Conservation (phyloP, 257 asterid species). For the Fraxinus pennsylvanica region DNA sequence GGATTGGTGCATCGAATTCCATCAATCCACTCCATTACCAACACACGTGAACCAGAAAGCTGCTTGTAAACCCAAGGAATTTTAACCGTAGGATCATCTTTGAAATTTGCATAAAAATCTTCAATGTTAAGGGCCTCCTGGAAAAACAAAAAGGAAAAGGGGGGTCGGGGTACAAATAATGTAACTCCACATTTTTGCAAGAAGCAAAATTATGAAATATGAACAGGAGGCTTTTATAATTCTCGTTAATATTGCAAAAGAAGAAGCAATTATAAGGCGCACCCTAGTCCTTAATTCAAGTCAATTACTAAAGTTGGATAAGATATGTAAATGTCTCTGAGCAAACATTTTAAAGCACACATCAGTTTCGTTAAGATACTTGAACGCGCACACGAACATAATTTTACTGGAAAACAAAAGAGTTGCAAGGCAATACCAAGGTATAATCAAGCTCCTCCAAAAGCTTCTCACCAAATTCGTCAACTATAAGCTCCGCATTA, state of each 20-base stretch:
- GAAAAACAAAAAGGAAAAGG: constrained; percentile 8
- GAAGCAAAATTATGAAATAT: constrained; percentile 3
- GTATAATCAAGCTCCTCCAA: constrained; percentile 98
- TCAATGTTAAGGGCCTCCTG: constrained; percentile 98
- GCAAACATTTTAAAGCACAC: not conserved
- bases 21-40: constrained; percentile 99
- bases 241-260: constrained; percentile 1
- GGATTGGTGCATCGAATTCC: constrained; percentile 98
- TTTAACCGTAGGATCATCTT: constrained; percentile 92
- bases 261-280: not conserved
- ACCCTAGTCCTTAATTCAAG: not conserved
- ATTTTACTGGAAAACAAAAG: constrained; percentile 16
- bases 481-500: constrained; percentile 95
- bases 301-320: not conserved
- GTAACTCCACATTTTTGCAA: constrained; percentile 8
- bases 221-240: constrained; percentile 10
- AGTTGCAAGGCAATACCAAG: constrained; percentile 56
- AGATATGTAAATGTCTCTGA: not conserved
- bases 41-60: constrained; percentile 86
- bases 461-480: constrained; percentile 98
- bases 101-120: constrained; percentile 96
- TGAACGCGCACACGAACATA: not conserved
- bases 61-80: constrained; percentile 84
- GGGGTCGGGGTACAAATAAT: not conserved
- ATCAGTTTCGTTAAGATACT: not conserved